Evolutionary conservation across 192 early-diverging fungal species (phyloP), one percentile per base, ranked within the genome.

Genomic region (Chytriomyces sp.): DNA sequence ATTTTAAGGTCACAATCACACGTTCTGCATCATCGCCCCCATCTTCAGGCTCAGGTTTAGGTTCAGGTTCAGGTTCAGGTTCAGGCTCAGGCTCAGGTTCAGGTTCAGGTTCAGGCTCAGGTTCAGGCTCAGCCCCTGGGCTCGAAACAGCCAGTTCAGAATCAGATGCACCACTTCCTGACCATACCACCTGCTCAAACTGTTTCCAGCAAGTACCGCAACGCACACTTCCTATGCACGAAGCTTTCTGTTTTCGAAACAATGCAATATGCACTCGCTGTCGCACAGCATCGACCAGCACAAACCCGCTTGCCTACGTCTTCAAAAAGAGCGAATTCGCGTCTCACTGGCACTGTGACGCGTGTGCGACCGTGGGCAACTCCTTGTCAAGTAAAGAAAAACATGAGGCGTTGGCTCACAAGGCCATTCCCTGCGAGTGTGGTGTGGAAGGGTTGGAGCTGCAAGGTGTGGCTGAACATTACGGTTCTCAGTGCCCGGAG

Each of bases 321-420:
- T 90, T 96, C 80, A 89, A 89, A 70, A 92, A 89, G 26, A 81
- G 70, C 35, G 91, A 95, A 44, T 72, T 86, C n/a, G 62, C 72
- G 5, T 74, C 83, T 0, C 96, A 96, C 75, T 95, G 93, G 92
- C 96, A 98, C 78, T 98, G 95, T 83, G 85, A 86, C 13, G 50
- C 83, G 43, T 96, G 94, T 69, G 24, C 61, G 26, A 66, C 80
- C 79, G 69, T 83, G 43, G 90, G 92, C 13, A 78, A 79, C 16
- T 11, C 46, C 9, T 0, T 82, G 0, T 67, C 59, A 0, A 88
- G 89, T 50, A 74, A 84, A n/a, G 79, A 77, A 45, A 96, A 98
- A 68, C 96, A 96, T 78, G 68, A 79, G 61, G 66, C 79, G 0
- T 85, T 91, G 60, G 85, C 79, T 77, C 94, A 96, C 68, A 85